Conservation (phyloP, 192 early-diverging fungal genomes). For the Coemansia sp. region DNA sequence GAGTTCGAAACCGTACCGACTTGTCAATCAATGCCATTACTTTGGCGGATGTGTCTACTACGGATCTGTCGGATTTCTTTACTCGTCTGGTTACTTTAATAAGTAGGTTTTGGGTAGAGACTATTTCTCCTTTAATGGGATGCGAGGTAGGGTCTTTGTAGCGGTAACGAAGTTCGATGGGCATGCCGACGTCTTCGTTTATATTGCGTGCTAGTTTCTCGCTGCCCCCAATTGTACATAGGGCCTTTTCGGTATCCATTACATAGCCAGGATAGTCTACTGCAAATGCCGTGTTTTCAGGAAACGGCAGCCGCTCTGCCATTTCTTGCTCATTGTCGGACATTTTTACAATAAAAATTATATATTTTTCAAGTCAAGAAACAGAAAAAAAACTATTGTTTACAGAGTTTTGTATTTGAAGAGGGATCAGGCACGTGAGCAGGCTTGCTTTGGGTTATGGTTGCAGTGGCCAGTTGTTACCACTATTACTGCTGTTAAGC, state of each 20-base stretch:
- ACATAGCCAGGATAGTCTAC: conserved; percentile 55
- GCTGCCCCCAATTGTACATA: conserved; percentile 44
- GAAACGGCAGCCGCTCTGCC: conserved; percentile 28
- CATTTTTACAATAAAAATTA: not conserved
- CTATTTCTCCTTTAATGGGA: conserved; percentile 42
- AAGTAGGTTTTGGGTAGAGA: conserved; percentile 38
- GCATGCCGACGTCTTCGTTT: conserved; percentile 19
- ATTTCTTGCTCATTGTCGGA: not conserved
- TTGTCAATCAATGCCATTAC: conserved; percentile 41
- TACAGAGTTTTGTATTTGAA: not conserved
- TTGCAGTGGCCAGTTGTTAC: conserved; percentile 8
- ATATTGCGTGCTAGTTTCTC: conserved; percentile 31
- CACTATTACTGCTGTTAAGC: conserved; percentile 6
- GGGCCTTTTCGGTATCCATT: conserved; percentile 25
- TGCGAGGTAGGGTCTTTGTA: conserved; percentile 48
- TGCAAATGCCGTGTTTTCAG: conserved; percentile 23
- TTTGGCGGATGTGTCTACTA: conserved; percentile 9
- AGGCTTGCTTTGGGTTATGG: not conserved
- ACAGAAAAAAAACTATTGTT: too few relatives aligned
- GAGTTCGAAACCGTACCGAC: conserved; percentile 47
- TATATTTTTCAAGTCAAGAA: too few relatives aligned
- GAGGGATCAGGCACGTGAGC: not conserved
- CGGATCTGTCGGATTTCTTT: conserved; percentile 8
- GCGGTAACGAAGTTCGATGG: conserved; percentile 51
- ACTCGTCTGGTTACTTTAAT: conserved; percentile 44